Conservation (phyloP, 2,329 filamentous ascomycete species). For the Alternaria viburni region DNA sequence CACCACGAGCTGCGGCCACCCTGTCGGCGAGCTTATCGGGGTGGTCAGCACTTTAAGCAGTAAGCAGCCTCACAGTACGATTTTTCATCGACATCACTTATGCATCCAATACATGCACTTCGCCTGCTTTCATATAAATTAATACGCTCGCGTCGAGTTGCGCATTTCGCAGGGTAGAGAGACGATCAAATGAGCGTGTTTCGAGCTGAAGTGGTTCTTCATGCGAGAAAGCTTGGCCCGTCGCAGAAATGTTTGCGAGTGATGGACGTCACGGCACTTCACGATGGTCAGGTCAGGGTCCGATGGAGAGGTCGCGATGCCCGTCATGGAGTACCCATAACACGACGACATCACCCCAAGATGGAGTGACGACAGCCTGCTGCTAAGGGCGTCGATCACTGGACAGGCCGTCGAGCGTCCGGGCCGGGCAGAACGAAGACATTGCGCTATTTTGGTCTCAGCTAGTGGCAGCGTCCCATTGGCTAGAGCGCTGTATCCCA, state of each 20-base stretch:
- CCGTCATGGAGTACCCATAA: background rate
- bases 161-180: constrained; percentile 19
- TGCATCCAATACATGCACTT: constrained; percentile 11
- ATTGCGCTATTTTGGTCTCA: constrained; percentile 17
- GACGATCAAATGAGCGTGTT: constrained; percentile 30
- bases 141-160: constrained; percentile 16
- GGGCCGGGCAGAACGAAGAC: constrained; percentile 10
- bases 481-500: background rate
- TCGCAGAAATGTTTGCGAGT: constrained; percentile 32
- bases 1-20: constrained; percentile 5
- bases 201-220: constrained; percentile 28
- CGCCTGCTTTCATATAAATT: constrained; percentile 26
- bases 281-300: background rate
- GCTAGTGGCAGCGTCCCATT: constrained; percentile 3
- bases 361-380: constrained; percentile 16
- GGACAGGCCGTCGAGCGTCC: constrained; percentile 7
- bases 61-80: constrained; percentile 23
- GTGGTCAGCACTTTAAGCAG: constrained; percentile 32
- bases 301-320: background rate
- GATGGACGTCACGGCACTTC: background rate
- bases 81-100: constrained; percentile 4
- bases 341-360: constrained; percentile 6
- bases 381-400: constrained; percentile 14
- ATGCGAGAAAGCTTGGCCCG: constrained; percentile 35
- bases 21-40: constrained; percentile 29